These are phyloP conservation scores for Fusarium subglutinans DNA, from an alignment of 2,329 filamentous ascomycete genomes.

Conservation along the genomic window DNA sequence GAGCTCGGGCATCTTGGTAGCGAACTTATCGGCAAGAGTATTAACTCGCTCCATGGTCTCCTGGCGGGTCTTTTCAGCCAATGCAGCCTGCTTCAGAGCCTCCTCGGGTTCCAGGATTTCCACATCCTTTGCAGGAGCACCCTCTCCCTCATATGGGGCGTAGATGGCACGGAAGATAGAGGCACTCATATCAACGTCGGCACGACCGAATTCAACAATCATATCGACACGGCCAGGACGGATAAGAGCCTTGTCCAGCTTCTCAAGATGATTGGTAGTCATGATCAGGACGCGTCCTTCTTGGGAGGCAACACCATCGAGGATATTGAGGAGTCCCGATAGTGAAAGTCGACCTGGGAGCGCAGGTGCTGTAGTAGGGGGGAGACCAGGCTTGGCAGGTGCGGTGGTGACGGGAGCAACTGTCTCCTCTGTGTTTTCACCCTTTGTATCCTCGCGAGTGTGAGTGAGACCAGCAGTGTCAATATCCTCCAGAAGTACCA, in stretches of 20 bases:
- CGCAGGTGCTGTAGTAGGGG: background rate
- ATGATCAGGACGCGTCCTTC: constrained; percentile 72
- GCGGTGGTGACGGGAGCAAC: constrained; percentile 15
- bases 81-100: constrained; percentile 44
- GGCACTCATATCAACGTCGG: constrained; percentile 61
- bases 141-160: constrained; percentile 57
- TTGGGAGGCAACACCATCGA: constrained; percentile 76
- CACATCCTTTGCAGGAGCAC: background rate
- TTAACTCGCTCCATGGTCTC: constrained; percentile 54
- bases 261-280: constrained; percentile 72
- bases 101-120: constrained; percentile 30
- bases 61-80: constrained; percentile 45
- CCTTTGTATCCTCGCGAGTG: constrained; percentile 56
- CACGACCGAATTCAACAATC: constrained; percentile 64
- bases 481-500: constrained; percentile 80
- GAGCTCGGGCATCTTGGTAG: constrained; percentile 59
- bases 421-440: constrained; percentile 35
- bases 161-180: constrained; percentile 69
- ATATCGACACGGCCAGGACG: constrained; percentile 71
- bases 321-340: constrained; percentile 81
- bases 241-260: constrained; percentile 69
- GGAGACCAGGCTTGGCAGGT: constrained; percentile 9
- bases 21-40: constrained; percentile 59
- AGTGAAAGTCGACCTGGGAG: constrained; percentile 65
- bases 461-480: constrained; percentile 77